These are phyloP conservation scores for Viola pubescens DNA, from an alignment of 441 rosid species.

Conservation along the genomic window DNA sequence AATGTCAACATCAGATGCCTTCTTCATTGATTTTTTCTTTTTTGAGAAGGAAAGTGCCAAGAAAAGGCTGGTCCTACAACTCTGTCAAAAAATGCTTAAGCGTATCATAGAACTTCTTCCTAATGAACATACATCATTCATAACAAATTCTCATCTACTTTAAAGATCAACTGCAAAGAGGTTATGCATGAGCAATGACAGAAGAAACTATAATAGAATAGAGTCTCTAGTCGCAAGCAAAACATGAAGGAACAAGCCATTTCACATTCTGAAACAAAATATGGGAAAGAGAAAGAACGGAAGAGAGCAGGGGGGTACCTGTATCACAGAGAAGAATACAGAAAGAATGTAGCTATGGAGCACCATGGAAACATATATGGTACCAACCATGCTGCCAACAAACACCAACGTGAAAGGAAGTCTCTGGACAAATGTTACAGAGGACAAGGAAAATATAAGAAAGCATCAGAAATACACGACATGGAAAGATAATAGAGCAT, in stretches of 20 bases:
- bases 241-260: too few species aligned
- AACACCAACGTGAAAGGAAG: slow-evolving; percentile 55
- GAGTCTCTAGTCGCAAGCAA: too few species aligned
- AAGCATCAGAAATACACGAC: neutral
- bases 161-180: too few species aligned
- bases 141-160: too few species aligned
- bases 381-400: slow-evolving; percentile 52
- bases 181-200: too few species aligned
- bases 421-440: slow-evolving; percentile 34
- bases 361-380: slow-evolving; percentile 57
- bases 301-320: slow-evolving; percentile 27
- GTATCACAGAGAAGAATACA: slow-evolving; percentile 51
- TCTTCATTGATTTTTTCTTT: neutral
- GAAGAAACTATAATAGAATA: too few species aligned
- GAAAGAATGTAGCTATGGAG: slow-evolving; percentile 67
- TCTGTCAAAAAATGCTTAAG: too few species aligned
- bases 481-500: neutral
- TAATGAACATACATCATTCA: too few species aligned
- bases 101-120: too few species aligned
- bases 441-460: neutral
- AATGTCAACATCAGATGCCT: neutral
- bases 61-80: too few species aligned
- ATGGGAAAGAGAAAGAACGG: neutral
- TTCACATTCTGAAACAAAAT: too few species aligned
- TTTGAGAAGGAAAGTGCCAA: too few species aligned